Conservation (phyloP, 225 moss, liverwort and hornwort genomes). For the Anthoceros angustus region DNA sequence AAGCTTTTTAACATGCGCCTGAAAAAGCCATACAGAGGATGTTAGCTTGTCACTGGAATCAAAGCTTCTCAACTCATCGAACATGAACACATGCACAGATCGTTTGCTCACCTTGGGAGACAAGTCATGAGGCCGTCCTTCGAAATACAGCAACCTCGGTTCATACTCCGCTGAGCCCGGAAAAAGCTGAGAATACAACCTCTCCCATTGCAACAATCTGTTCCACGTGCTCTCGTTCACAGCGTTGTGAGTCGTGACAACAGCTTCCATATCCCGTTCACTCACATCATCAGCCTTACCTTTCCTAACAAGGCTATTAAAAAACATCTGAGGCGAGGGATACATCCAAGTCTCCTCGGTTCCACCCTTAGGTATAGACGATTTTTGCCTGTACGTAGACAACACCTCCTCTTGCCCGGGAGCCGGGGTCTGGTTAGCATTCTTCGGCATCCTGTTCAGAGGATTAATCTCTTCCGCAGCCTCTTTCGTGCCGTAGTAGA, state of each 20-base stretch:
- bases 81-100: too few relatives aligned
- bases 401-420: background rate
- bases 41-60: too few relatives aligned
- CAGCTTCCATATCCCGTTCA: background rate
- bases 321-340: slow-evolving; percentile 2
- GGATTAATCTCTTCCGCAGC: background rate
- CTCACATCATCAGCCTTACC: background rate
- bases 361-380: slow-evolving; percentile 2
- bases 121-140: background rate
- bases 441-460: background rate
- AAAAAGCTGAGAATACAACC: background rate
- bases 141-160: background rate
- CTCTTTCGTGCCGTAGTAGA: background rate
- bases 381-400: background rate
- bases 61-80: too few relatives aligned
- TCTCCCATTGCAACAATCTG: background rate
- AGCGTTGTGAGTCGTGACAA: background rate
- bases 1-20: slow-evolving; percentile 1
- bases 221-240: background rate
- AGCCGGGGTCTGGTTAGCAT: background rate
- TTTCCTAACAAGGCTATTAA: background rate
- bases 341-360: background rate
- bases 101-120: background rate
- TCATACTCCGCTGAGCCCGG: background rate
- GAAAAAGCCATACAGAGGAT: background rate